Percentiles rank a stretch among this genome's conserved stretches.
Evolutionary conservation across 1,139 yeast genomes (phyloP).

Genomic region (Taphrina populina): DNA sequence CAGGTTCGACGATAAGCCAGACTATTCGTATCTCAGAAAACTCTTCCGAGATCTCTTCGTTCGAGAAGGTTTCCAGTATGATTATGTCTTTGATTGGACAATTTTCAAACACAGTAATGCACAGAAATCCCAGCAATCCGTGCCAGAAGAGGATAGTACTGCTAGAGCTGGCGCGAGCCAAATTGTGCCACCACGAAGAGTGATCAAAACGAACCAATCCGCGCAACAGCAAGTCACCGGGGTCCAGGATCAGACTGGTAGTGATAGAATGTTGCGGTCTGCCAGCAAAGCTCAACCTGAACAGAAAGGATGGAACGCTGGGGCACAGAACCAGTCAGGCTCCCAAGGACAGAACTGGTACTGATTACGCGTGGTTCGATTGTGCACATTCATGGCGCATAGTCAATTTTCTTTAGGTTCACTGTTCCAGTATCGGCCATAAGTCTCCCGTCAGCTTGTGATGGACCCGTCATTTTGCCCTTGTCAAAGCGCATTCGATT

Average conservation of each 20-base stretch:
- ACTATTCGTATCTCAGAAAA: conserved; percentile 83
- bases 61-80: conserved; percentile 86
- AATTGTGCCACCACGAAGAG: conserved; percentile 25
- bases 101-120: conserved; percentile 61
- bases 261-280: conserved; percentile 31
- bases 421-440: too few relatives aligned
- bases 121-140: conserved; percentile 15
- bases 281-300: conserved; percentile 28
- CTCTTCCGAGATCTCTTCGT: conserved; percentile 85
- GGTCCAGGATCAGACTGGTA: conserved; percentile 16
- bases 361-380: too few relatives aligned
- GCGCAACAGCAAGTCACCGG: conserved; percentile 21
- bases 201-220: conserved; percentile 9
- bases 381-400: too few relatives aligned
- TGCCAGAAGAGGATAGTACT: conserved; percentile 4
- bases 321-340: conserved; percentile 4
- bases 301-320: conserved; percentile 6
- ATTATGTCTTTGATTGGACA: conserved; percentile 97
- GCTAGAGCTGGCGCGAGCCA: conserved; percentile 15
- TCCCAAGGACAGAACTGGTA: conserved; percentile 19
- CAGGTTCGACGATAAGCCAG: conserved; percentile 95
- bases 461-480: too few relatives aligned
- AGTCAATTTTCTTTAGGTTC: too few relatives aligned
- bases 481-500: too few relatives aligned
- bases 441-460: too few relatives aligned